Percentiles rank a stretch among this genome's conserved stretches.
Conservation (phyloP, 176 grass and related monocot genomes). For the Dendrocalamus sinicus region DNA sequence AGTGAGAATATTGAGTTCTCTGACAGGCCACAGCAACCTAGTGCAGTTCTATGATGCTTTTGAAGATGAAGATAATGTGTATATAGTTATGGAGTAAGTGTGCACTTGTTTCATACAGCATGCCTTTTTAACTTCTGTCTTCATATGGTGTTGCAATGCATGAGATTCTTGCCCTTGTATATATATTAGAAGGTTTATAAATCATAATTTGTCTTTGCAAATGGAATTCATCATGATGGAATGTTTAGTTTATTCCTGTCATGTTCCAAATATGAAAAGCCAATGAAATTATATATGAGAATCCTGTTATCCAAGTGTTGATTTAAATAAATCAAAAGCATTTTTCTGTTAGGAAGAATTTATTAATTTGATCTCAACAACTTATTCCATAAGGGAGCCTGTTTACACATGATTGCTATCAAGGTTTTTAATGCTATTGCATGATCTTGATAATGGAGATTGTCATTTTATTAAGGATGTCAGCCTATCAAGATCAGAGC, state of each 20-base stretch:
- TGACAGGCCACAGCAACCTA: conserved; percentile 89
- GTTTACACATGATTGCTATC: conserved; percentile 4
- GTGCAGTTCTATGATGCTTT: conserved; percentile 97
- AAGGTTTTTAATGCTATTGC: background rate
- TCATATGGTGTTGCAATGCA: conserved; percentile 18
- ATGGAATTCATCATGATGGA: conserved; percentile 29
- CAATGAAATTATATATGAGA: conserved; percentile 1
- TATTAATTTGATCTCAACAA: conserved; percentile 2
- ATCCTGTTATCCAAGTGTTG: background rate
- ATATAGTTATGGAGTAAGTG: conserved; percentile 99
- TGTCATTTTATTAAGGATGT: background rate
- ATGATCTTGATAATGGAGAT: background rate
- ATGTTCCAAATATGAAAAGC: background rate
- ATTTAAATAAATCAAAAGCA: background rate
- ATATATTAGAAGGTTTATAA: conserved; percentile 23
- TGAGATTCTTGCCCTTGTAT: background rate
- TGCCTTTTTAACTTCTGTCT: conserved; percentile 10
- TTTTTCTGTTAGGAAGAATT: conserved; percentile 5
- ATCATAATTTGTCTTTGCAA: background rate
- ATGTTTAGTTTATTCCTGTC: background rate
- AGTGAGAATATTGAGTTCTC: conserved; percentile 97
- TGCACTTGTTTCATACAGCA: conserved; percentile 7
- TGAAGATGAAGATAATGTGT: conserved; percentile 98
- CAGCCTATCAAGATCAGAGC: background rate
- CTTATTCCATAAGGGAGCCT: background rate